Evolutionary conservation across 2,329 filamentous ascomycete genomes (phyloP), one percentile per base, ranked within the genome.

Genomic region (Fusarium nematophilum): DNA sequence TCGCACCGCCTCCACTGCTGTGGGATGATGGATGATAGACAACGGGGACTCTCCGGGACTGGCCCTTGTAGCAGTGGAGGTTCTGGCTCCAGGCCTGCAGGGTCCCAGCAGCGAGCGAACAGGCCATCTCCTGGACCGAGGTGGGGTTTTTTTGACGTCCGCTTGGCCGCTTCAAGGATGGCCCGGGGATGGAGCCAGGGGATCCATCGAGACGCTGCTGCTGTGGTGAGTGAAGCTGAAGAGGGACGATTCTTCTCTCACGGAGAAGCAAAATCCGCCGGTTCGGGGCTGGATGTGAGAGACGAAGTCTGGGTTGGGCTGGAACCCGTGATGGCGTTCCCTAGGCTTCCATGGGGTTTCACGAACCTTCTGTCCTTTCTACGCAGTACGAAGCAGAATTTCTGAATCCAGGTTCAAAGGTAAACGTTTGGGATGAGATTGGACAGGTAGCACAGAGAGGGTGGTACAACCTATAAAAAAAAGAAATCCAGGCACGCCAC

Each of bases 1-100:
- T 30, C 25, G 37, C 39, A 53, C 27, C 37, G 46, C 50, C 59
- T 63, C 55, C 60, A 59, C 59, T 51, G 37, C 51, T 39, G 57
- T 64, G 56, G 56, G 56, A 64, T 57, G 29, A 50, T 44, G n/a
- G n/a, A n/a, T n/a, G n/a, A n/a, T n/a, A n/a, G n/a, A n/a, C n/a
- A n/a, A n/a, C n/a, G 29, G 37, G 29, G 47, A 11, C 17, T 48
- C 26, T 30, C 9, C 14, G 30, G 40, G 26, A 25, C 13, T 25
- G 43, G 30, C 21, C 18, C 39, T 15, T 9, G 27, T 21, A 9
- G 15, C 33, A 34, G 30, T 46, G 33, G 25, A 25, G 31, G 11
- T 30, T 48, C 45, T 23, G 45, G 34, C 33, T n/a, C 33, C 38
- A 10, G 17, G 36, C 13, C 45, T 48, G 45, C 43, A 48, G 26